Evolutionary conservation across 495 filamentous ascomycete species (phyloP), one percentile per base, ranked within the genome.

Genomic region (Aspergillus kassunensis): DNA sequence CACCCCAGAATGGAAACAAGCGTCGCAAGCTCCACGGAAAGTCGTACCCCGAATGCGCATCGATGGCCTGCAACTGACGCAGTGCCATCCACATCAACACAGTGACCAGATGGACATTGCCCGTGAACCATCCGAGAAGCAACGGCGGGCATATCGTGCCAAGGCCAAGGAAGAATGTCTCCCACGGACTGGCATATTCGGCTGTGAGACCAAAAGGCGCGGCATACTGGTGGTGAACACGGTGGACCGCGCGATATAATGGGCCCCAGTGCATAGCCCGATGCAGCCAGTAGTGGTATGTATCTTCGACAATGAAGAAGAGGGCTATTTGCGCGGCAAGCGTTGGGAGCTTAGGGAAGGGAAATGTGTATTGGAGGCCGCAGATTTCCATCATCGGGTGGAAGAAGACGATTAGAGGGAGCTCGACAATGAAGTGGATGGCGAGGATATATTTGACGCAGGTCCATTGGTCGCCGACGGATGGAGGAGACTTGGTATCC

Each of bases 201-300:
- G 93, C 93, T 13, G 95, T 90, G 23, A 98, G 75, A 51, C 93
- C 93, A 65, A 98, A 98, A 9, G 93, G 93, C 1, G 93, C 91
- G 18, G 91, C 93, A 75, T 98, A 98, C 58, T 89, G 90, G 75
- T 98, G 93, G 72, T 98, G 93, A 46, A 98, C 90, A 74, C 97
- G 97, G 80, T 98, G 93, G 53, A 98, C 86, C 62, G 82, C 75
- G 70, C 86, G 91, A 81, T 98, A 98, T 5, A 98, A 81, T n/a
- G 88, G 87, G 7, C 90, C 91, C 84, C 91, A 96, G 79, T 98
- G 93, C 61, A 98, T 80, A 20, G 86, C 85, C 49, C 93, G 90
- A 72, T 98, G 93, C 39, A 81, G 83, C 85, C 91, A 98, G 79
- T 98, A 98, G 69, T 98, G 93, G 91, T 93, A 98, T 44, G 95